Evolutionary conservation across 164 flowering plant genomes (phyloP), one percentile per base, ranked within the genome.

Genomic region (Sextonia rubra): DNA sequence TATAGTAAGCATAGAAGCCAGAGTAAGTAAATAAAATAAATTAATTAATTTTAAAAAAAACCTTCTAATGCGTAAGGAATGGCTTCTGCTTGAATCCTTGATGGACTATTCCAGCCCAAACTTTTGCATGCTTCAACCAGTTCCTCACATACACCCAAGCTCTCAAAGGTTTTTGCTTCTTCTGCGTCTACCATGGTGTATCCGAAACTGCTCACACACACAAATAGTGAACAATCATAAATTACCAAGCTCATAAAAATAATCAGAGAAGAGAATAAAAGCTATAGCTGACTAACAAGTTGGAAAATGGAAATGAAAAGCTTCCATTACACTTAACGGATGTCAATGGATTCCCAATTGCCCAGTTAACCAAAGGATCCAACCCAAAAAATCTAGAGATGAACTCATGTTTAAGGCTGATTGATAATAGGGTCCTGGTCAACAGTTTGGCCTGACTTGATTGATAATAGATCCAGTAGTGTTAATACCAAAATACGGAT

Each of bases 31-130:
- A 30, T 22, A 49, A 2, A 71, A 60, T 23, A 37, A 23, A 62
- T 47, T 7, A 66, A 5, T 49, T 8, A 29, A 65, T 4, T 25
- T 12, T 5, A 60, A 68, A 27, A 61, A 5, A 2, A 47, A 92
- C 98, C 97, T 80, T 85, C 82, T 7, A 92, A 85, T 0, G 97
- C 96, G 69, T 84, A 87, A 68, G 97, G 98, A 74, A 94, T 86
- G 24, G 93, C 86, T 58, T 91, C 91, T 18, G 70, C 78, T 69
- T 94, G 99, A 23, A 94, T 90, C 70, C 81, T 90, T 0, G 97
- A 76, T 0, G 99, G 97, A 29, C 0, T 78, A 77, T 74, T 81
- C 99, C 99, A 94, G 0, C 91, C 91, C 71, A 90, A 73, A 24
- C 23, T 82, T 0, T 90, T 85, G 75, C 99, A 94, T 9, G 97